These are phyloP conservation scores for Rhamnella rubrinervis DNA, from an alignment of 331 rosid genomes.

Conservation along the genomic window DNA sequence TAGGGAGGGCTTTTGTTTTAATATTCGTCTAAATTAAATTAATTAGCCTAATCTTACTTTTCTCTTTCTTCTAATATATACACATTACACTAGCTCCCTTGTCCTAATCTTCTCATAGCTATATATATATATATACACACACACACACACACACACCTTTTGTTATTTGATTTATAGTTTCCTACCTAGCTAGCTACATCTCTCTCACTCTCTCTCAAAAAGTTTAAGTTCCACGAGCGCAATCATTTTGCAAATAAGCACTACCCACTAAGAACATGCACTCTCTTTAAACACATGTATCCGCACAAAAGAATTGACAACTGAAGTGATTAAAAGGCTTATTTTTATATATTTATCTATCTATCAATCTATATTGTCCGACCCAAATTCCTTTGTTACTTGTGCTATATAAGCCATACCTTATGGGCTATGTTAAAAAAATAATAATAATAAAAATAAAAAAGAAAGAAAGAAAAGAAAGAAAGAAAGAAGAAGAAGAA, in stretches of 20 bases:
- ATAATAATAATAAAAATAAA: no score
- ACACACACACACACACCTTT: slow-evolving; percentile 25
- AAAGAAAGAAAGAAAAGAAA: no score
- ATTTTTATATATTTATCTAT: no score
- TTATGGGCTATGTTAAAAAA: no score
- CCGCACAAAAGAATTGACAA: slow-evolving; percentile 31
- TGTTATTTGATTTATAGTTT: slow-evolving; percentile 32
- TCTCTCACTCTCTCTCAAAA: slow-evolving; percentile 41
- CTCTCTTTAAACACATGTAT: slow-evolving; percentile 22
- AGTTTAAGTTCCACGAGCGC: slow-evolving; percentile 72
- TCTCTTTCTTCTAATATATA: background rate
- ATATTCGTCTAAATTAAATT: slow-evolving; percentile 11
- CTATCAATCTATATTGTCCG: no score
- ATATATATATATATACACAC: slow-evolving; percentile 2
- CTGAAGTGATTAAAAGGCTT: slow-evolving; percentile 1
- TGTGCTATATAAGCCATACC: no score
- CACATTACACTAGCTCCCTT: slow-evolving; percentile 25
- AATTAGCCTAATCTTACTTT: slow-evolving; percentile 32
- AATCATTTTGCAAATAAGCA: slow-evolving; percentile 71
- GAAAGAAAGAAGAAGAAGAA: no score
- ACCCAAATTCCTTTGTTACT: no score
- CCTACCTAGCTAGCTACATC: background rate
- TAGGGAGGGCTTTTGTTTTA: slow-evolving; percentile 19
- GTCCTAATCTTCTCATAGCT: slow-evolving; percentile 27
- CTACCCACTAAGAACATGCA: slow-evolving; percentile 44